Evolutionary conservation across 305 asterid genomes (phyloP), one percentile per base, ranked within the genome.

Genomic region (Fraxinus angustifolia): DNA sequence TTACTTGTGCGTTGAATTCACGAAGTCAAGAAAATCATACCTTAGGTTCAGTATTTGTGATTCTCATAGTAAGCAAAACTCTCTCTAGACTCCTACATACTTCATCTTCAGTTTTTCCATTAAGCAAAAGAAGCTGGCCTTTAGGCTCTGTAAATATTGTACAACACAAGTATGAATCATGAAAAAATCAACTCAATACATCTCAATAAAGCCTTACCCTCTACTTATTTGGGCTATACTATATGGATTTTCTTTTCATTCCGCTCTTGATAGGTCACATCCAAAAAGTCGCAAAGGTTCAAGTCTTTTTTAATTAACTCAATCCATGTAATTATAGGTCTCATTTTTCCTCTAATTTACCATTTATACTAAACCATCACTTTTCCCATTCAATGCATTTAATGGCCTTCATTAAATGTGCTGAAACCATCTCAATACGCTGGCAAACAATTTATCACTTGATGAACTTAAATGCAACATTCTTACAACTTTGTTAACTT

Each of bases 101-200:
- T 91, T 93, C 99, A 85, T 92, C 99, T 86, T 91, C 92, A 78
- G 97, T 93, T 89, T 92, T 93, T 73, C 99, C 99, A 85, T 90
- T 93, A 82, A 95, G 89, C 86, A 92, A 81, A 90, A 95, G 87
- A 89, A 95, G 97, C 93, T 95, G 99, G 78, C 99, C 99, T 88
- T 93, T 95, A 74, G 99, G 99, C 85, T 91, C 99, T 95, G 93
- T 84, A 83, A 82, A 87, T 71, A 90, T 74, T 82, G 78, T 30
- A 60, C 78, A 81, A 70, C 80, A 82, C 65, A 38, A 73, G 76
- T 72, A 76, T 75, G 83, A 79, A 80, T 68, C 67, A 62, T 76
- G 83, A 78, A 79, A 72, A 75, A 31, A n/a, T 30, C 73, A 30
- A 68, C 71, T 62, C 33, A 60, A 8, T 0, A 4, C 36, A 31